Base-by-base conservation (phyloP, 2,329 filamentous ascomycete species). In the Cladophialophora bantiana region DNA sequence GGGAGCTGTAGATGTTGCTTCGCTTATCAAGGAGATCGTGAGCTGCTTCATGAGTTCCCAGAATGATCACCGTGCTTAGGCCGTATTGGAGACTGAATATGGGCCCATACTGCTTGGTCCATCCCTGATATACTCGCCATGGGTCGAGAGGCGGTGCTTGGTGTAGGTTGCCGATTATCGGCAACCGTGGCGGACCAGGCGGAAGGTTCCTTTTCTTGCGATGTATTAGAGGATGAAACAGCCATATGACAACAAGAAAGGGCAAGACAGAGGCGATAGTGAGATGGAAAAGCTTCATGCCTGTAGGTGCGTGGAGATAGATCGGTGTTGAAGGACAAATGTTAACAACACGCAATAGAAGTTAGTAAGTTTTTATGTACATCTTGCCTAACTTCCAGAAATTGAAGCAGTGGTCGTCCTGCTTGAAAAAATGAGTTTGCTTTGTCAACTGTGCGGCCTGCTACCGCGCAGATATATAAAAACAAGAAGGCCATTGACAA, bases 21-120 rank as follows among this genome's bases (percentile, higher is more conserved):
- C 77, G 75, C 59, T 77, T 77, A 31, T 79, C 79, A 18, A 79
- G 74, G 4, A 82, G 73, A 45, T 79, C 77, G 52, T 75, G 73
- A 4, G 77, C 76, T 9, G 75, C 72, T 20, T 74, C 66, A 0
- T 74, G 74, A 36, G 71, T 75, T 6, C 75, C 74, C 3, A 81
- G 70, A 5, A 80, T 69, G 6, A 81, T 76, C 7, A 78, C 64
- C 36, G 75, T 76, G 7, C 70, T 69, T 0, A 72, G 68, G 0
- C 77, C 79, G n/a, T 75, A 65, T 54, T 77, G 77, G 38, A 79
- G 62, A 12, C 74, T 74, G 20, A 80, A 58, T 15, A 80, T 74
- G 1, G 77, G 75, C 1, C 79, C 79, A 67, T 80, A 78, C 5
- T 66, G 62, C 15, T 74, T 62, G n/a, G 70, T 70, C 75, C 78